Evolutionary conservation across 2,329 filamentous ascomycete species (phyloP).

Genomic region (Aspergillus uvarum): DNA sequence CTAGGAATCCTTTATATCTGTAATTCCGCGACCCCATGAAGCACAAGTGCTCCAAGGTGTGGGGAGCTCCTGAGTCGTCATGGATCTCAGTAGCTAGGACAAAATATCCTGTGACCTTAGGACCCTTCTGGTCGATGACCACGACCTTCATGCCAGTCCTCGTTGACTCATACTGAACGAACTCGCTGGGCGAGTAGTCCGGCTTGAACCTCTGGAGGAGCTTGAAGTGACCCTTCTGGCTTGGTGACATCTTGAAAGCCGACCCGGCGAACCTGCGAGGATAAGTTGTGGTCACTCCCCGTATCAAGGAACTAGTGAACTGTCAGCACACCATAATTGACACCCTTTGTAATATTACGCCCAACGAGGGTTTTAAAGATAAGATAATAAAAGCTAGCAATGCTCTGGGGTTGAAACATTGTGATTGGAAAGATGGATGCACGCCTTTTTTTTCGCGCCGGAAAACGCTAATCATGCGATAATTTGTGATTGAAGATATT

Average conservation of each 20-base stretch:
- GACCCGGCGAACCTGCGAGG: slow-evolving; percentile 14
- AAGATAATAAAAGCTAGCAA: slow-evolving; percentile 4
- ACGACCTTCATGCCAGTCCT: slow-evolving; percentile 93
- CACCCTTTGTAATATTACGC: background rate
- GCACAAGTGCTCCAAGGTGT: slow-evolving; percentile 78
- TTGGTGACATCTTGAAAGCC: slow-evolving; percentile 55
- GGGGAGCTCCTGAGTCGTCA: slow-evolving; percentile 91
- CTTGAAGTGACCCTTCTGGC: slow-evolving; percentile 64
- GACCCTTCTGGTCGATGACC: slow-evolving; percentile 86
- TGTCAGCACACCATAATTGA: slow-evolving; percentile 18
- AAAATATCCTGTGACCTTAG: slow-evolving; percentile 95
- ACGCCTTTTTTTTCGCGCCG: slow-evolving; percentile 11
- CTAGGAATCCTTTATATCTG: slow-evolving; percentile 89
- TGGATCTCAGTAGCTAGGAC: slow-evolving; percentile 95
- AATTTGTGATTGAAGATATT: background rate
- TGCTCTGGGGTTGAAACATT: background rate
- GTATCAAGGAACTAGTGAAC: slow-evolving; percentile 22
- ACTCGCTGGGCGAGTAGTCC: slow-evolving; percentile 82
- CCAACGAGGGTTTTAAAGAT: background rate
- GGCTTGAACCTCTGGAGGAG: slow-evolving; percentile 81
- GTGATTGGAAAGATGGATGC: slow-evolving; percentile 10
- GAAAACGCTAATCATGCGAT: background rate
- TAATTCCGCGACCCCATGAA: slow-evolving; percentile 94
- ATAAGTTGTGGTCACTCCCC: slow-evolving; percentile 21
- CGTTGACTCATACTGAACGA: slow-evolving; percentile 95